A percentile compares a stretch with the other conserved stretches of the same genome.
phyloP scores from a whole-genome alignment of 2,329 filamentous ascomycete species.

The Epichloe sibirici region DNA sequence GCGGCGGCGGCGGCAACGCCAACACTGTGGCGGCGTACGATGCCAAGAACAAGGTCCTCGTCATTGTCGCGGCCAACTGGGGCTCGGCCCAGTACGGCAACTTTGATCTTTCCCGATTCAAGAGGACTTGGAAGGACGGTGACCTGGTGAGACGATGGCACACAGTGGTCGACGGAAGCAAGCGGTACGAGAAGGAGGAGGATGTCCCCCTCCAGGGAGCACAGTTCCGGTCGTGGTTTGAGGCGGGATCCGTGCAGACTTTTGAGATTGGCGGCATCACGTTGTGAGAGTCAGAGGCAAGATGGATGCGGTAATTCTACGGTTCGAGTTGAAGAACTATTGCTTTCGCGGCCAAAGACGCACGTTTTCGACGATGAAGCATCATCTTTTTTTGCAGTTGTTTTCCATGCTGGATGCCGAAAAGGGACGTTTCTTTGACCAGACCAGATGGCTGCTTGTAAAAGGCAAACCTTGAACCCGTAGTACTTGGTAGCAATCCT shows the following conservation, averaged over 20 bases:
- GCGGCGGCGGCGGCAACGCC: slow-evolving; percentile 21
- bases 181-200: neutral
- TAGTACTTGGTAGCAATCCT: too few species aligned
- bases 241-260: neutral
- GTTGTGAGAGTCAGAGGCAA: too few species aligned
- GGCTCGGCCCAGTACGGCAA: slow-evolving; percentile 22
- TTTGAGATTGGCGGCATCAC: slow-evolving; percentile 1
- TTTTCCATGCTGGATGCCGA: too few species aligned
- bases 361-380: too few species aligned
- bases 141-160: neutral
- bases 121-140: neutral
- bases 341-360: too few species aligned
- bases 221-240: slow-evolving; percentile 2
- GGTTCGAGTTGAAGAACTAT: too few species aligned
- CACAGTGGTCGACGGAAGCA: neutral
- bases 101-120: slow-evolving; percentile 26
- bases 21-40: slow-evolving; percentile 29
- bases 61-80: slow-evolving; percentile 29
- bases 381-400: too few species aligned
- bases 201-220: neutral
- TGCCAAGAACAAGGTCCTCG: slow-evolving; percentile 17
- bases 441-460: too few species aligned
- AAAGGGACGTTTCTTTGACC: too few species aligned
- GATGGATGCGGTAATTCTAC: too few species aligned
- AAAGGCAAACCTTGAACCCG: too few species aligned